Evolutionary conservation across 192 early-diverging fungal genomes (phyloP), one percentile per base, ranked within the genome.

Genomic region (Coemansia sp.): DNA sequence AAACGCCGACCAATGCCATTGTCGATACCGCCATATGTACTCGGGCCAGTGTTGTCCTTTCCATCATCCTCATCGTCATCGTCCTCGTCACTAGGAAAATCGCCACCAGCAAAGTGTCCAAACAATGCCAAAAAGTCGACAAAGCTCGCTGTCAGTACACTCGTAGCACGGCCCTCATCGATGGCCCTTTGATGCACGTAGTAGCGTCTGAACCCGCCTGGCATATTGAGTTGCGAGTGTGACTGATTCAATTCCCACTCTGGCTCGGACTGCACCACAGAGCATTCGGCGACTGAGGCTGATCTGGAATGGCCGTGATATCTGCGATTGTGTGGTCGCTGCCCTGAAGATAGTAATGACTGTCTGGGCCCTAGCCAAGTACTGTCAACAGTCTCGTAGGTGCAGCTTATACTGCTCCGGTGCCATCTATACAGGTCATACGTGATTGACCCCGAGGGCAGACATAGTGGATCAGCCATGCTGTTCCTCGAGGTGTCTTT

Each of bases 41-140:
- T 29, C 37, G 3, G n/a, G 10, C 42, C 68, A 39, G 36, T 40
- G 44, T 46, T 17, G 13, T 50, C 64, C 2, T 27, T 27, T 27
- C 24, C 24, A 27, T 45, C 80, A 21, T 79, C 75, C 5, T 64
- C 69, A 11, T 36, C 59, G 6, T 67, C 65, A 11, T 56, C 53
- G 34, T 86, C 92, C 67, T 88, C 88, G 59, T 92, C 91, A 44
- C 91, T 91, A 31, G 90, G 92, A 66, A 88, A 87, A 64, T 95
- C 92, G 71, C 95, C 95, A 35, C 94, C 95, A 39, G 92, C 95
- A 82, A 95, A 98, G 70, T 93, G 94, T 36, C 93, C 94, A 62
- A 90, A 96, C 68, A 98, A 84, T 45, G 89, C 89, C 56, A 98
- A 74, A 74, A 98, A 96, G 74, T 98, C 96, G 33, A 95, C 87